Percentiles rank a stretch among this genome's conserved stretches.
Conservation (phyloP, 176 grass and related monocot species). For the Paspalum vaginatum region DNA sequence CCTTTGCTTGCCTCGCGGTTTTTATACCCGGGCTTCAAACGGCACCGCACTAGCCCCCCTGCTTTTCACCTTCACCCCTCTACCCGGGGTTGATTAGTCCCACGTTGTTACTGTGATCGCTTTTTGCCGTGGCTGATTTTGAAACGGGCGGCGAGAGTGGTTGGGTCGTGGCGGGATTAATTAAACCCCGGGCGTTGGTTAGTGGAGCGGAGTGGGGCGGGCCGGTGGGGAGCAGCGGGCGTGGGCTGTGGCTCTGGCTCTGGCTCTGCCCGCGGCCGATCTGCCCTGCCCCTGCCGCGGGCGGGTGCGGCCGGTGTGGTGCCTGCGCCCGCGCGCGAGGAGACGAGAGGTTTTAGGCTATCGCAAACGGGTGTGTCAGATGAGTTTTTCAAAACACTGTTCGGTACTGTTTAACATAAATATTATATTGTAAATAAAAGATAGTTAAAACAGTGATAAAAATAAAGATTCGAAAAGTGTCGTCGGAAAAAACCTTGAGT, state of each 20-base stretch:
- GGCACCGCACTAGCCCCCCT: not conserved
- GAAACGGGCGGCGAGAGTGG: slow-evolving; percentile 30
- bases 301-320: not conserved
- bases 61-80: not conserved
- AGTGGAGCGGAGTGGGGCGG: slow-evolving; percentile 41
- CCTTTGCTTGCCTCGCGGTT: slow-evolving; percentile 18
- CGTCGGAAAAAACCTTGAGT: too few relatives aligned
- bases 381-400: too few relatives aligned
- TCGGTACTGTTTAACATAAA: too few relatives aligned
- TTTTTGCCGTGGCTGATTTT: slow-evolving; percentile 11
- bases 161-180: slow-evolving; percentile 45
- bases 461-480: too few relatives aligned
- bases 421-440: too few relatives aligned
- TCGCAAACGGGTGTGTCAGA: too few relatives aligned
- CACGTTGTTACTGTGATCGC: not conserved
- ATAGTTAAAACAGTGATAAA: too few relatives aligned
- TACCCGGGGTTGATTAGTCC: slow-evolving; percentile 4
- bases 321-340: slow-evolving; percentile 7
- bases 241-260: not conserved
- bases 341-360: slow-evolving; percentile 23
- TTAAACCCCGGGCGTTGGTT: slow-evolving; percentile 14
- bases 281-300: not conserved
- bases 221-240: slow-evolving; percentile 16
- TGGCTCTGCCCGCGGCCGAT: not conserved
- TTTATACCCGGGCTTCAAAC: slow-evolving; percentile 49